Conservation (phyloP, 1,284 basidiomycete species). For the Cutaneotrichosporon curvatum region DNA sequence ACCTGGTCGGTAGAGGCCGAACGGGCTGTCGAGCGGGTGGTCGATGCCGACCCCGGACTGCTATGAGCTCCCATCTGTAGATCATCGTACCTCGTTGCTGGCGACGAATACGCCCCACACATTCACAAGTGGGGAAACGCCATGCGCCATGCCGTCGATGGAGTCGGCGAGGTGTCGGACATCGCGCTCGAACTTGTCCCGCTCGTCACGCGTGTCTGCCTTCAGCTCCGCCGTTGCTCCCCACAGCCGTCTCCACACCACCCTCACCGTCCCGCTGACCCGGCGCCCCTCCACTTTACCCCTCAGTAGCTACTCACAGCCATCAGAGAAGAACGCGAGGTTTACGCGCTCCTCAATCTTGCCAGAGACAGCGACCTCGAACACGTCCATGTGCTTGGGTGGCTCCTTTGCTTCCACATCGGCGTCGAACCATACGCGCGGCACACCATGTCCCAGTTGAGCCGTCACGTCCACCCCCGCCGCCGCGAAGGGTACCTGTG, state of each 20-base stretch:
- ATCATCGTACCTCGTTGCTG: slow-evolving; percentile 51
- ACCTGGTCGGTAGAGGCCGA: slow-evolving; percentile 70
- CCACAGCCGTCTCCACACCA: no score
- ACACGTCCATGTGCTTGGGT: slow-evolving; percentile 49
- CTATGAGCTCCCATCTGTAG: not conserved
- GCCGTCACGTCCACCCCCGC: no score
- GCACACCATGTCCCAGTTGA: not conserved
- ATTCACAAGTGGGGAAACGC: slow-evolving; percentile 65
- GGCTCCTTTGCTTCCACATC: not conserved
- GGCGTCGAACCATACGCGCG: not conserved
- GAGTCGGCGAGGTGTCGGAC: slow-evolving; percentile 60
- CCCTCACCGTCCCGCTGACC: no score
- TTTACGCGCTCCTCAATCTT: slow-evolving; percentile 60
- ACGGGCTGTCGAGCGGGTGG: slow-evolving; percentile 60
- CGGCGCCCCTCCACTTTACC: no score
- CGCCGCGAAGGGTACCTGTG: no score
- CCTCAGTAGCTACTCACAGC: no score
- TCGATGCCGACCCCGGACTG: slow-evolving; percentile 70
- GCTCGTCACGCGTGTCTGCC: slow-evolving; percentile 58
- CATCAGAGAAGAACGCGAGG: slow-evolving; percentile 72
- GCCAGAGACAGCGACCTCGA: slow-evolving; percentile 59
- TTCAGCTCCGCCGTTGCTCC: slow-evolving; percentile 1
- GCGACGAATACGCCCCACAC: slow-evolving; percentile 75
- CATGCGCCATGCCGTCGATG: slow-evolving; percentile 66
- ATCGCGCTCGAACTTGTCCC: slow-evolving; percentile 61